Evolutionary conservation across 2,329 filamentous ascomycete genomes (phyloP).

Genomic region (Epichloe hybrida): DNA sequence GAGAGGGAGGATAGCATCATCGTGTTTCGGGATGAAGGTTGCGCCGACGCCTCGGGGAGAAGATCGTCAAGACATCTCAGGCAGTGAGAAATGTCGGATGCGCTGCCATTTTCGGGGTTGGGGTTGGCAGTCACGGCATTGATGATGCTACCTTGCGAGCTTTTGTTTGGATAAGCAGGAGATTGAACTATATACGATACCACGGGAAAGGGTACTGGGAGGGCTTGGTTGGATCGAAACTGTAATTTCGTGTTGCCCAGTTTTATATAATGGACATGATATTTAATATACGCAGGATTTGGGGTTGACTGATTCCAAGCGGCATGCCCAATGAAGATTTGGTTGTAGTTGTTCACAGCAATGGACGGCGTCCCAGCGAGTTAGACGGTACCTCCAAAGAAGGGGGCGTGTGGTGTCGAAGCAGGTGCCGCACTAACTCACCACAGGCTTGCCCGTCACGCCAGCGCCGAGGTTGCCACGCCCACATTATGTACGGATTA

Average conservation of each 20-base stretch:
- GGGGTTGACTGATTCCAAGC: too few relatives aligned
- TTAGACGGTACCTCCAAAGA: too few relatives aligned
- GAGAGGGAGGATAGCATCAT: conserved; percentile 30
- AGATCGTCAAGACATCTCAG: conserved; percentile 12
- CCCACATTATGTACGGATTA: too few relatives aligned
- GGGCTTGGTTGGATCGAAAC: background rate
- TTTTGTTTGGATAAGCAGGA: background rate
- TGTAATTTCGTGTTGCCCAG: background rate
- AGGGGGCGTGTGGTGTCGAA: too few relatives aligned
- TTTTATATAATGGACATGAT: background rate
- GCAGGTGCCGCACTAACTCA: too few relatives aligned
- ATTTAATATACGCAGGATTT: too few relatives aligned
- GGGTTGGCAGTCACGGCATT: too few relatives aligned
- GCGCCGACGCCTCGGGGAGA: conserved; percentile 11
- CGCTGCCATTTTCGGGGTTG: too few relatives aligned
- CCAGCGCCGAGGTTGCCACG: background rate
- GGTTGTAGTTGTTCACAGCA: too few relatives aligned
- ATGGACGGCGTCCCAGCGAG: too few relatives aligned
- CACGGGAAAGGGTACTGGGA: background rate
- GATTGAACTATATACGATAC: background rate
- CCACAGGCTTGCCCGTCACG: background rate
- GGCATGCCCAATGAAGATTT: too few relatives aligned
- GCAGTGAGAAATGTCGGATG: background rate
- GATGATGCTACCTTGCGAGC: too few relatives aligned
- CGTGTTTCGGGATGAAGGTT: conserved; percentile 15